These are phyloP conservation scores for Phalaenopsis hybrid DNA, from an alignment of 116 monocot genomes.

Conservation along the genomic window DNA sequence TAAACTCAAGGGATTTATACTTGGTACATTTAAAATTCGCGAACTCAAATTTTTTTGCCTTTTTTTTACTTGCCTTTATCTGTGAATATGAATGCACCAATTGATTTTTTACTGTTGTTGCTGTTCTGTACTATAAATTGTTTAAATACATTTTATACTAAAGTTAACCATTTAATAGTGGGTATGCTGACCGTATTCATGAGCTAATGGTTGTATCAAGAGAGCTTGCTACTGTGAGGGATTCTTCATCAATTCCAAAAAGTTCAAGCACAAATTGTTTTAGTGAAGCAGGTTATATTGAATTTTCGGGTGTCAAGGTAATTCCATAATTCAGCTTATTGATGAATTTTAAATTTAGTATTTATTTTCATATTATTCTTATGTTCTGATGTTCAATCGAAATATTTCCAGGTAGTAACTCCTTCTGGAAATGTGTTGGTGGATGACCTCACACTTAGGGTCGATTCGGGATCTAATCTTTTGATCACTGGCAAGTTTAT, in stretches of 20 bases:
- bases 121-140: neutral
- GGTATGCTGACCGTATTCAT: constrained; percentile 93
- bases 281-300: constrained; percentile 84
- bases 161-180: constrained; percentile 51
- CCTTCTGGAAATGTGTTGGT: constrained; percentile 88
- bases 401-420: constrained; percentile 81
- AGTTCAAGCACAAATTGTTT: constrained; percentile 48
- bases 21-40: neutral
- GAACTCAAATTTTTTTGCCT: neutral
- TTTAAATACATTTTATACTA: neutral
- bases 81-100: neutral
- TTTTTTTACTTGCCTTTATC: neutral
- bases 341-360: constrained; percentile 1
- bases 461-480: constrained; percentile 90
- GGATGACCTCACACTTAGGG: constrained; percentile 65
- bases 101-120: neutral
- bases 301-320: constrained; percentile 92
- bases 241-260: constrained; percentile 38
- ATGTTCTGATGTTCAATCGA: constrained; percentile 11
- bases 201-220: constrained; percentile 70
- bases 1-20: neutral
- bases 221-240: constrained; percentile 50
- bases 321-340: neutral
- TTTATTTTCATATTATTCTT: constrained; percentile 4
- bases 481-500: constrained; percentile 72